phyloP scores from a whole-genome alignment of 2,329 filamentous ascomycete genomes.

The Aurifilum marmelostoma region DNA sequence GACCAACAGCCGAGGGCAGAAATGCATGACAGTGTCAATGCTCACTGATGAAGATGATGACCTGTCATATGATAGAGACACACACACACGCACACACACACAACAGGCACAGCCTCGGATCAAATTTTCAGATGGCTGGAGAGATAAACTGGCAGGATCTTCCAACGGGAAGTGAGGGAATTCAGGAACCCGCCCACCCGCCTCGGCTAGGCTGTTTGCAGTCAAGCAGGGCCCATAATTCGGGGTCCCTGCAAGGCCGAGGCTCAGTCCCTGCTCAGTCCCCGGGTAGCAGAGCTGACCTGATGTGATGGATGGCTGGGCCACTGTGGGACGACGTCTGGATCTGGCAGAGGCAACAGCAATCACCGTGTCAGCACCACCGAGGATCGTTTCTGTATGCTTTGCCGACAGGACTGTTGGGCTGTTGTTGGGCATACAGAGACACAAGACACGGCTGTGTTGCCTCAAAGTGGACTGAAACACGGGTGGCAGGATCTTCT shows the following conservation, averaged over 20 bases:
- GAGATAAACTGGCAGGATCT: not conserved
- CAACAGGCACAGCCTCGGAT: no score
- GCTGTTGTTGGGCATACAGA: not conserved
- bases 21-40: no score
- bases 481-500: not conserved
- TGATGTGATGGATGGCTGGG: not conserved
- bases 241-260: not conserved
- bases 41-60: no score
- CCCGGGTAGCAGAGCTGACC: no score
- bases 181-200: not conserved
- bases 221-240: not conserved
- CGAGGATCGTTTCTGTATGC: not conserved
- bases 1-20: no score
- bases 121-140: not conserved
- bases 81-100: no score
- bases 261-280: not conserved
- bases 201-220: not conserved
- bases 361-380: not conserved
- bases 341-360: not conserved
- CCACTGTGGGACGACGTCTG: not conserved
- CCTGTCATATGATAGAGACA: no score
- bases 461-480: slow-evolving; percentile 2
- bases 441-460: not conserved
- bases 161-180: not conserved
- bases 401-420: no score